Evolutionary conservation across 306 rosid genomes (phyloP).

Genomic region (Sphenostylis stenocarpa): DNA sequence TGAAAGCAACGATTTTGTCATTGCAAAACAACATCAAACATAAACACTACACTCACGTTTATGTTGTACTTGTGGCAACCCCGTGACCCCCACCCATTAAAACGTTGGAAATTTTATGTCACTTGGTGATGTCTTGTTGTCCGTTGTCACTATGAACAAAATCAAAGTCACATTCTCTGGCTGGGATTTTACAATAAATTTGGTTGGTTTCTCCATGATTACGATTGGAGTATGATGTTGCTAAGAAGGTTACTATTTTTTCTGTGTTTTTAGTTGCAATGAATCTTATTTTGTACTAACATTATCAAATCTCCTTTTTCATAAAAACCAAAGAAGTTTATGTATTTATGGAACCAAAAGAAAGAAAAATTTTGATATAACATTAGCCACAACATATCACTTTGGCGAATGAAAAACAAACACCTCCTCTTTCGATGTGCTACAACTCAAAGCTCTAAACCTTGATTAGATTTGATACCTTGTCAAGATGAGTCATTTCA

Average conservation of each 20-base stretch:
- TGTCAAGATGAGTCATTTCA: neutral
- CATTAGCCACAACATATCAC: too few relatives aligned
- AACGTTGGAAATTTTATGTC: too few relatives aligned
- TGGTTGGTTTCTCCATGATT: neutral
- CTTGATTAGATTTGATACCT: neutral
- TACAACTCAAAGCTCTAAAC: neutral
- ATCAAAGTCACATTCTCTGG: neutral
- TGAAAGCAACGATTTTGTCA: too few relatives aligned
- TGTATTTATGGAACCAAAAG: neutral
- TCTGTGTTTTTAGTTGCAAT: neutral
- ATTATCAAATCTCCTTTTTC: neutral
- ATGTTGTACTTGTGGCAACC: neutral
- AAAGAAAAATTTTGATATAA: too few relatives aligned
- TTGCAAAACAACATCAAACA: neutral
- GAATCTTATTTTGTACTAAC: neutral
- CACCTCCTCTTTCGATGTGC: neutral
- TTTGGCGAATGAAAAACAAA: too few relatives aligned
- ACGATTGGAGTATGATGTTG: neutral
- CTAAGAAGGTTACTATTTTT: neutral
- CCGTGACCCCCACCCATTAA: neutral
- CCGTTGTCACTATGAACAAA: neutral
- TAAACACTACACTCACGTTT: neutral
- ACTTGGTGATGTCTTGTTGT: conserved; percentile 15
- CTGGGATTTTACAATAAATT: neutral
- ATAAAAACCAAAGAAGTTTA: neutral